Conservation (phyloP, 2,329 filamentous ascomycete genomes). For the Alternaria rosae region DNA sequence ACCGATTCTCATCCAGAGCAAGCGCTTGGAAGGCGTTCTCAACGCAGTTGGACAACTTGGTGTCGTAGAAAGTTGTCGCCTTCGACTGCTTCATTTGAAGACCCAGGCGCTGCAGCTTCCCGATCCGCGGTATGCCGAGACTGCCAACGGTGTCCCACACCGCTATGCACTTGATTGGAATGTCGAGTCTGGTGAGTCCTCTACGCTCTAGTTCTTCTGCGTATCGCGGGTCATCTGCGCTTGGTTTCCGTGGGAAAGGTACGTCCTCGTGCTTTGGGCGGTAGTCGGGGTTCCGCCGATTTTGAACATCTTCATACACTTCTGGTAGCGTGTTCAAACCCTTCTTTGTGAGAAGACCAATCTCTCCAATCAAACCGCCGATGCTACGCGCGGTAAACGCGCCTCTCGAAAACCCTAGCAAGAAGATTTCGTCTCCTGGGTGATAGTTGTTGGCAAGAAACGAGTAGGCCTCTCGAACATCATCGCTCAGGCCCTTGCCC, state of each 20-base stretch:
- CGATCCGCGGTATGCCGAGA: slow-evolving; percentile 57
- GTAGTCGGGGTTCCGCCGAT: slow-evolving; percentile 54
- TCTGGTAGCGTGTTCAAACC: slow-evolving; percentile 56
- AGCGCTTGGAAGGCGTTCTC: slow-evolving; percentile 65
- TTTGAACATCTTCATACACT: slow-evolving; percentile 56
- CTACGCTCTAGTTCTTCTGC: slow-evolving; percentile 51
- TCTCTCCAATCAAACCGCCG: slow-evolving; percentile 53
- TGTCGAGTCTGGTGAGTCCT: slow-evolving; percentile 44
- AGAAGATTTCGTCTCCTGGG: slow-evolving; percentile 59
- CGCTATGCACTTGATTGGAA: slow-evolving; percentile 54
- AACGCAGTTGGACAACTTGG: slow-evolving; percentile 52
- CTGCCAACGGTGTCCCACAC: slow-evolving; percentile 60
- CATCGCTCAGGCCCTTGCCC: slow-evolving; percentile 57
- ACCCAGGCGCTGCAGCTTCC: slow-evolving; percentile 46
- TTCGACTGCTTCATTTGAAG: slow-evolving; percentile 46
- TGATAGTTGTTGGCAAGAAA: slow-evolving; percentile 63
- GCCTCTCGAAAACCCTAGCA: slow-evolving; percentile 57
- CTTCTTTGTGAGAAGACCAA: slow-evolving; percentile 59
- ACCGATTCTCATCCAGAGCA: slow-evolving; percentile 61
- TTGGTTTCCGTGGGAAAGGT: slow-evolving; percentile 58
- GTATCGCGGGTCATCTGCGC: slow-evolving; percentile 53
- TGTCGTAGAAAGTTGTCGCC: slow-evolving; percentile 59
- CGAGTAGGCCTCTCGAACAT: slow-evolving; percentile 58
- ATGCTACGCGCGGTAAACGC: slow-evolving; percentile 56
- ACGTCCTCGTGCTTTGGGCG: slow-evolving; percentile 55